Conservation (phyloP, 2,329 filamentous ascomycete genomes). For the Aschersonia sp. region DNA sequence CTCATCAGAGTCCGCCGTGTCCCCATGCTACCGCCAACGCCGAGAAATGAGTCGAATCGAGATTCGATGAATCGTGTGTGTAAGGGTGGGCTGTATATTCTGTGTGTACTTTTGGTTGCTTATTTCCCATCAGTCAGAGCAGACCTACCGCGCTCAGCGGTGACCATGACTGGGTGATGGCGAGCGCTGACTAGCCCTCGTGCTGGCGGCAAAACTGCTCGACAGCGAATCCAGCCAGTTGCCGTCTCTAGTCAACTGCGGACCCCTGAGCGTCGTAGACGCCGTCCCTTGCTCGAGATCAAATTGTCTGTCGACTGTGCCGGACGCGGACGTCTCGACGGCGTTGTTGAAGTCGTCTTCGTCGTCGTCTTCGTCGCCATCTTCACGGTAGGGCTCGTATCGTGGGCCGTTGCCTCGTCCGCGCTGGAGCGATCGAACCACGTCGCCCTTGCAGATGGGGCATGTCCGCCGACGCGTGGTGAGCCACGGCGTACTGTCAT, state of each 20-base stretch:
- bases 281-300: constrained; percentile 30
- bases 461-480: constrained; percentile 93
- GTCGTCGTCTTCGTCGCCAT: constrained; percentile 29
- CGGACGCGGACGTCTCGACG: constrained; percentile 19
- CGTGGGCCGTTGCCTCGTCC: constrained; percentile 34
- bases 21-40: background rate
- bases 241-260: constrained; percentile 12
- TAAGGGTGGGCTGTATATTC: background rate
- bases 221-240: constrained; percentile 25
- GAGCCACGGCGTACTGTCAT: constrained; percentile 79
- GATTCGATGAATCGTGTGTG: background rate
- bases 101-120: too few relatives aligned
- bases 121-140: too few relatives aligned
- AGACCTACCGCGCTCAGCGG: background rate
- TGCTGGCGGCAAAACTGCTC: constrained; percentile 9
- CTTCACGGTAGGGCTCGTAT: constrained; percentile 41
- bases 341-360: constrained; percentile 20
- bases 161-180: constrained; percentile 11
- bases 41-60: background rate
- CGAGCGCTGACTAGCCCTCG: constrained; percentile 9
- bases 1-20: background rate
- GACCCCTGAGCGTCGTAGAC: constrained; percentile 8
- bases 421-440: constrained; percentile 56
- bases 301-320: constrained; percentile 14
- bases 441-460: constrained; percentile 96